Evolutionary conservation across 2,329 filamentous ascomycete species (phyloP).

Genomic region (Pseudocercospora macadamiae): DNA sequence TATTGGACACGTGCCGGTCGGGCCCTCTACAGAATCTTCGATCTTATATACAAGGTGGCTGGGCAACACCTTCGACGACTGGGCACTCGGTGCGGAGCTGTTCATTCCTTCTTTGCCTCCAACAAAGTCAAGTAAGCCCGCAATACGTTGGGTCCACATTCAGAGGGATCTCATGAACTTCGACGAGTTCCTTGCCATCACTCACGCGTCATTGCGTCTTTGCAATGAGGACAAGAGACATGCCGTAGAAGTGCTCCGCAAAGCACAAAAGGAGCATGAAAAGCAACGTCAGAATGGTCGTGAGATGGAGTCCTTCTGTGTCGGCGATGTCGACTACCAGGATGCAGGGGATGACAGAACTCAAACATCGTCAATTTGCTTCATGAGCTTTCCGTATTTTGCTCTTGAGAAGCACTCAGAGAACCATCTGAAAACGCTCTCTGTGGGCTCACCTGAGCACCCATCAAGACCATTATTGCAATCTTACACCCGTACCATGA

Average conservation of each 20-base stretch:
- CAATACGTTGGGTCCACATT: constrained; percentile 19
- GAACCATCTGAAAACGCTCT: constrained; percentile 1
- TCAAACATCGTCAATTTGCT: constrained; percentile 14
- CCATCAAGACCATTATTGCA: constrained; percentile 17
- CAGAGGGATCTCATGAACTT: constrained; percentile 18
- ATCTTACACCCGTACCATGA: constrained; percentile 11
- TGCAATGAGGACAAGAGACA: constrained; percentile 10
- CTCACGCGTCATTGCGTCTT: not conserved
- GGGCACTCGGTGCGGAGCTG: constrained; percentile 9
- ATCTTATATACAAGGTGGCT: constrained; percentile 12
- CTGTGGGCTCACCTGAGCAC: constrained; percentile 9
- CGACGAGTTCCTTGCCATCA: constrained; percentile 19
- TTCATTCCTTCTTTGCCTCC: constrained; percentile 5
- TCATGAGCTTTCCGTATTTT: constrained; percentile 19
- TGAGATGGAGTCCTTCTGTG: constrained; percentile 21
- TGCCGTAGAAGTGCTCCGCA: constrained; percentile 14
- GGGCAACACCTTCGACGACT: constrained; percentile 15
- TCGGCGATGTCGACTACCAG: constrained; percentile 15
- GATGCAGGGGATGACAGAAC: constrained; percentile 3
- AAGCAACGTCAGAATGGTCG: constrained; percentile 23
- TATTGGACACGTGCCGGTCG: no score
- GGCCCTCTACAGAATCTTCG: not conserved
- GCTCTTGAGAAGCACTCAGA: constrained; percentile 9
- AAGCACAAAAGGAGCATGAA: constrained; percentile 19
- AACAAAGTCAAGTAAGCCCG: not conserved